Conservation (phyloP, 805 yeast species). For the Tetrapisispora fleetii region DNA sequence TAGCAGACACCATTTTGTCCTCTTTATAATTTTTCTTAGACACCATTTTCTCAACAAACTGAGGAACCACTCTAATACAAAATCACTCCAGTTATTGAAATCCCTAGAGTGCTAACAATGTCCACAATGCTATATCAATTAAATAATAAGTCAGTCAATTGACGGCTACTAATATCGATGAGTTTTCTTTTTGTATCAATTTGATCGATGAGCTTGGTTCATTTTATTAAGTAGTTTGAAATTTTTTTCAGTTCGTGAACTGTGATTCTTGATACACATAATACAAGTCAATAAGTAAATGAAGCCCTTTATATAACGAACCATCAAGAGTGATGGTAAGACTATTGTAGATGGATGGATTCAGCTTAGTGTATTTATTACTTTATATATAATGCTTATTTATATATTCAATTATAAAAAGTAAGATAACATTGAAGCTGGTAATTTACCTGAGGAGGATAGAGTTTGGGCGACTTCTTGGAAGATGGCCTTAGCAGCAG, state of each 20-base stretch:
- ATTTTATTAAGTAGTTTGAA: neutral
- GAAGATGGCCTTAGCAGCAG: slow-evolving; percentile 50
- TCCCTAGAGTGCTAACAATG: no score
- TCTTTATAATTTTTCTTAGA: neutral
- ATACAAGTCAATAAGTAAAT: no score
- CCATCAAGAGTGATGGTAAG: no score
- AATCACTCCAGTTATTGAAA: no score
- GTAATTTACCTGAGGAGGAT: slow-evolving; percentile 44
- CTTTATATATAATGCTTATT: neutral
- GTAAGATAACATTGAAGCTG: slow-evolving; percentile 45
- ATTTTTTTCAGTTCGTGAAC: neutral
- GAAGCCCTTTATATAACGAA: neutral
- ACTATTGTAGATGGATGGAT: no score
- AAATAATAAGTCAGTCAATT: no score
- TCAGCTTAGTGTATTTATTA: no score
- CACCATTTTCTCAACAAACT: neutral
- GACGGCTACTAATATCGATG: no score
- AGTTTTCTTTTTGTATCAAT: neutral
- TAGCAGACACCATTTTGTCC: neutral
- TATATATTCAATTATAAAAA: slow-evolving; percentile 28
- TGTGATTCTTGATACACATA: neutral
- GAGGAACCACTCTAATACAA: no score
- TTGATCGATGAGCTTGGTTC: neutral
- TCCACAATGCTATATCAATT: no score
- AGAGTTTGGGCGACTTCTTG: slow-evolving; percentile 45